Evolutionary conservation across 1,139 yeast genomes (phyloP).

Genomic region (Pichia sp.): DNA sequence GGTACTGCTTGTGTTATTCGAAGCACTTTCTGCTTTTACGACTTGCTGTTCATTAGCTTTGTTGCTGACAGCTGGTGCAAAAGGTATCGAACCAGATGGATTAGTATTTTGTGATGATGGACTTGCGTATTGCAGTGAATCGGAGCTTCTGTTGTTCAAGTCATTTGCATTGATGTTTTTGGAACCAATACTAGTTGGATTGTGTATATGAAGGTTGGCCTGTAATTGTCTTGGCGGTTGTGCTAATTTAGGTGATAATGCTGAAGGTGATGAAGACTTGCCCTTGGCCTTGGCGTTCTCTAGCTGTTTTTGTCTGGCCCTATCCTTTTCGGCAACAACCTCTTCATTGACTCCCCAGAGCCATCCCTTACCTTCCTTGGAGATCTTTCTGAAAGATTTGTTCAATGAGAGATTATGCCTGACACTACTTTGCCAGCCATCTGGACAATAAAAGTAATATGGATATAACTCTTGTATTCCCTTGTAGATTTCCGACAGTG

Average conservation of each 20-base stretch:
- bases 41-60: neutral
- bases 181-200: neutral
- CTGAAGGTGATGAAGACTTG: conserved; percentile 17
- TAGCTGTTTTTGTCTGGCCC: conserved; percentile 63
- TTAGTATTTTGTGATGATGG: neutral
- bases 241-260: neutral
- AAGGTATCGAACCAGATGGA: neutral
- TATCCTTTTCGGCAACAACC: conserved; percentile 76
- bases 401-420: conserved; percentile 83
- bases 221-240: conserved; percentile 7
- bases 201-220: conserved; percentile 6
- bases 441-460: conserved; percentile 86
- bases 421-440: conserved; percentile 96
- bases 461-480: conserved; percentile 87
- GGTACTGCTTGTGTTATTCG: conserved; percentile 23
- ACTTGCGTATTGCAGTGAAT: conserved; percentile 3
- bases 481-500: conserved; percentile 79
- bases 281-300: conserved; percentile 36
- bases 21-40: neutral
- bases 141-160: conserved; percentile 12
- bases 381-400: conserved; percentile 73
- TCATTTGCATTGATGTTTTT: neutral
- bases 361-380: conserved; percentile 87
- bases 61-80: conserved; percentile 1
- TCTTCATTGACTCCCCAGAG: conserved; percentile 87